Conservation (phyloP, 2,329 filamentous ascomycete species). For the Botrytis medusae region DNA sequence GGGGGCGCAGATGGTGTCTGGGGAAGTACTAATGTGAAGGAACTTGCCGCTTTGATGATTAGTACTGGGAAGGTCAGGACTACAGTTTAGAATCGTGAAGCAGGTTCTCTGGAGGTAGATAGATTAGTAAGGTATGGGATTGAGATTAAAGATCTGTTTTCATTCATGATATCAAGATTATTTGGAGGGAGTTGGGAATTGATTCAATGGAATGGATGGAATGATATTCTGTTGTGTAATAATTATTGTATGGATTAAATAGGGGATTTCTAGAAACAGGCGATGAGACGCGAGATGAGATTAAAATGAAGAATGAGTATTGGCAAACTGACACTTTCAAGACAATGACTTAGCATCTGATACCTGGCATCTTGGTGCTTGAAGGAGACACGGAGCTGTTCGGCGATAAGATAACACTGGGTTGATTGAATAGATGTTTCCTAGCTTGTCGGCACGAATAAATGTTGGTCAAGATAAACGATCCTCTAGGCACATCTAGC, state of each 20-base stretch:
- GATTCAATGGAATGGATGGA: not conserved
- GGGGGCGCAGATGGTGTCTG: conserved; percentile 62
- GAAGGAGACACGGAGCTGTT: not conserved
- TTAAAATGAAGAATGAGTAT: not conserved
- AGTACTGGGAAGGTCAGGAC: not conserved
- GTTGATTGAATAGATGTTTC: not conserved
- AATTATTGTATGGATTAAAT: conserved; percentile 5
- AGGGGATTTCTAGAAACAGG: not conserved
- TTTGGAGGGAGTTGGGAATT: conserved; percentile 12
- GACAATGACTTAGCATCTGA: not conserved
- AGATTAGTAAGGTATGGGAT: not conserved
- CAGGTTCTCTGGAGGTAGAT: not conserved
- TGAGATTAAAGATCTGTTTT: not conserved
- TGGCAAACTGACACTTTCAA: no score
- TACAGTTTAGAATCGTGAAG: not conserved
- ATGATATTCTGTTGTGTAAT: not conserved
- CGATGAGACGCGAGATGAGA: conserved; percentile 1
- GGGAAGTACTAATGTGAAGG: conserved; percentile 60
- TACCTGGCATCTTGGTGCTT: not conserved
- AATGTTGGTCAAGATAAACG: not conserved
- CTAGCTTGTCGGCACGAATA: not conserved
- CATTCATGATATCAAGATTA: conserved; percentile 18
- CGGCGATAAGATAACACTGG: not conserved
- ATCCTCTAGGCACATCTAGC: no score
- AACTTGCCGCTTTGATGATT: conserved; percentile 63